Evolutionary conservation across 208 protist genomes (phyloP), one percentile per base, ranked within the genome.

Genomic region (Trypanosoma avium): DNA sequence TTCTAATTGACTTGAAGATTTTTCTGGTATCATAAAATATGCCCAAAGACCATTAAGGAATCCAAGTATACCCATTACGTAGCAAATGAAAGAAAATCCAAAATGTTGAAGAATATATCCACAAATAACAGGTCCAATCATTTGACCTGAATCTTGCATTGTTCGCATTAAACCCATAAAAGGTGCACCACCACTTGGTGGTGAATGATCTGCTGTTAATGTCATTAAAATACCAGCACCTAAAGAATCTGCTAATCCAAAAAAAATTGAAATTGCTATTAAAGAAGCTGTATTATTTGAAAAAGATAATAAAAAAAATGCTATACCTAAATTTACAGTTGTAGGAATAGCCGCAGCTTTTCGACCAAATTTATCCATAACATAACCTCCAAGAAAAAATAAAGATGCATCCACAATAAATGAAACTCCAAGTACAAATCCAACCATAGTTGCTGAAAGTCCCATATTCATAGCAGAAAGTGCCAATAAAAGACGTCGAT

Each of bases 141-240:
- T 75, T 56, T 94, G 83, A 27, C 84, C 85, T 8, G 80, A 21
- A 60, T 94, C 83, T 49, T 89, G 70, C 24, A 92, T 33, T 10
- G 77, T 92, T 10, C 79, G 80, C 73, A 94, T 86, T 48, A 94
- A 81, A 17, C 81, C 88, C 56, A 92, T 88, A 62, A 92, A 94
- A 13, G 75, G 75, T 0, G 80, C 81, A 27, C 76, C 79, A 48
- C 84, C 76, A 7, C 55, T 48, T 24, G 67, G 64, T 26, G 88
- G 82, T 8, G 83, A 79, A 17, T 78, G 70, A 43, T 92, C 82
- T 0, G 84, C 83, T 2, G 73, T 90, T 47, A 92, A 65, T 13
- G 81, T 89, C 81, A 94, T 86, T 49, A 88, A 30, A 26, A 94
- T 57, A 3, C 82, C 88, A 59, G 73, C 85, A 15, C 88, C 79